Percentiles rank a stretch among this genome's conserved stretches.
phyloP scores from a whole-genome alignment of 2,329 filamentous ascomycete genomes.

The Aspergillus latus region DNA sequence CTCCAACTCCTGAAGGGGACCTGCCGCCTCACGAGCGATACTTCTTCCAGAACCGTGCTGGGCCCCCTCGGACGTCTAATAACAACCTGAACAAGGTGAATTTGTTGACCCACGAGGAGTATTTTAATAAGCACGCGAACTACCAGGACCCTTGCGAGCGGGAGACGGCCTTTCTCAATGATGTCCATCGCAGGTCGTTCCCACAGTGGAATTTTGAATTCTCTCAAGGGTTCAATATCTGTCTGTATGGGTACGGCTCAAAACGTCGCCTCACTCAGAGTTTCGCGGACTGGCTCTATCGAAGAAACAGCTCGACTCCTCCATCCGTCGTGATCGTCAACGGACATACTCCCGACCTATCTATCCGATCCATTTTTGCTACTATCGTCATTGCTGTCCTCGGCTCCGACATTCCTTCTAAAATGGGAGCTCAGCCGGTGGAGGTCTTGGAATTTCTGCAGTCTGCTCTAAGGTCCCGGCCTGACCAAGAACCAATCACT shows the following conservation, averaged over 20 bases:
- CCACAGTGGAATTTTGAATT: conserved; percentile 93
- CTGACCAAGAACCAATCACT: conserved; percentile 52
- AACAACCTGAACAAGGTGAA: conserved; percentile 74
- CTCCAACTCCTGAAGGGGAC: conserved; percentile 76
- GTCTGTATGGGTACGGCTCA: conserved; percentile 89
- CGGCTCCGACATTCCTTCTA: conserved; percentile 44
- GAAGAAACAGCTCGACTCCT: conserved; percentile 34
- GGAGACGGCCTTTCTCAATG: conserved; percentile 70
- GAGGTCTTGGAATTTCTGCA: conserved; percentile 69
- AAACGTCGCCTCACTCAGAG: conserved; percentile 73
- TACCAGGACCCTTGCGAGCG: conserved; percentile 67
- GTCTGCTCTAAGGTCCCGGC: conserved; percentile 56
- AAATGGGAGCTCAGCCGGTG: conserved; percentile 63
- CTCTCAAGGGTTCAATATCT: conserved; percentile 80
- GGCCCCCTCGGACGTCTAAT: conserved; percentile 78
- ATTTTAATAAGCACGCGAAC: conserved; percentile 68
- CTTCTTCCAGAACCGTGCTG: conserved; percentile 87
- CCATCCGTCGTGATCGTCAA: conserved; percentile 79
- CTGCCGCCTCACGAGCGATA: conserved; percentile 87
- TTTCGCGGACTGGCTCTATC: conserved; percentile 71
- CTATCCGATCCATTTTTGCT: conserved; percentile 47
- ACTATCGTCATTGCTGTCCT: conserved; percentile 66
- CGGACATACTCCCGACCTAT: conserved; percentile 63
- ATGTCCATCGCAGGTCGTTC: conserved; percentile 77
- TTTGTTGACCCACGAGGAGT: conserved; percentile 87